A percentile compares a stretch with the other conserved stretches of the same genome.
These are phyloP conservation scores for Galerina sulciceps DNA, from an alignment of 768 basidiomycete species.

Conservation along the genomic window DNA sequence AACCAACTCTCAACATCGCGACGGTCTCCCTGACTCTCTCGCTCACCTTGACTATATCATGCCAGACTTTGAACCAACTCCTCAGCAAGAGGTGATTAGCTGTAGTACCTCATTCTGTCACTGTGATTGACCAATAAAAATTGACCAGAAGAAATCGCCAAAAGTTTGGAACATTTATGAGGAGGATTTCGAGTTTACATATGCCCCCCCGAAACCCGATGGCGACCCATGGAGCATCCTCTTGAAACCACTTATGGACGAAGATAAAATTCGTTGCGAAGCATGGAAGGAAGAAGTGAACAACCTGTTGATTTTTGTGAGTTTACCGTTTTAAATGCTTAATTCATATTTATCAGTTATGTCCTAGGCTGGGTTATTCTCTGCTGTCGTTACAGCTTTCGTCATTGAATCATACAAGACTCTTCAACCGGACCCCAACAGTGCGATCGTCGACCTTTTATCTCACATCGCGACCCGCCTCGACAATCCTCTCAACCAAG, in stretches of 20 bases:
- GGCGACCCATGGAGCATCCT: constrained; percentile 7
- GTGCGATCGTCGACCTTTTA: constrained; percentile 12
- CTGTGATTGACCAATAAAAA: too few species aligned
- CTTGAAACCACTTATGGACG: constrained; percentile 8
- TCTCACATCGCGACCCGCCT: constrained; percentile 9
- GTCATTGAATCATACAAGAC: constrained; percentile 16
- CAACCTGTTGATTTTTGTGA: constrained; percentile 25
- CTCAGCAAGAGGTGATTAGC: too few species aligned
- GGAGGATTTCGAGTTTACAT: background rate
- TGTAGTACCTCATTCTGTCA: too few species aligned
- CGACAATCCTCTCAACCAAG: background rate
- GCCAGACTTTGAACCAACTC: too few species aligned
- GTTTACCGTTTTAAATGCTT: background rate
- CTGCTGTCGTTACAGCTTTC: constrained; percentile 23
- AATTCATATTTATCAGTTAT: background rate
- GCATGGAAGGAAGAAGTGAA: constrained; percentile 21
- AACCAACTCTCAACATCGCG: too few species aligned
- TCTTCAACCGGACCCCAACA: constrained; percentile 19
- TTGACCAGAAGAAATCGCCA: background rate
- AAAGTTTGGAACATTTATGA: constrained; percentile 12
- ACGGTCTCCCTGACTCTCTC: too few species aligned
- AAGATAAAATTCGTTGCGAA: constrained; percentile 19
- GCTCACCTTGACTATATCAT: too few species aligned
- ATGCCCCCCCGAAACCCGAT: constrained; percentile 5
- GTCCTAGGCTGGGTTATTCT: constrained; percentile 26